phyloP scores from a whole-genome alignment of 2,329 filamentous ascomycete species.

The Cordyceps cicadae region DNA sequence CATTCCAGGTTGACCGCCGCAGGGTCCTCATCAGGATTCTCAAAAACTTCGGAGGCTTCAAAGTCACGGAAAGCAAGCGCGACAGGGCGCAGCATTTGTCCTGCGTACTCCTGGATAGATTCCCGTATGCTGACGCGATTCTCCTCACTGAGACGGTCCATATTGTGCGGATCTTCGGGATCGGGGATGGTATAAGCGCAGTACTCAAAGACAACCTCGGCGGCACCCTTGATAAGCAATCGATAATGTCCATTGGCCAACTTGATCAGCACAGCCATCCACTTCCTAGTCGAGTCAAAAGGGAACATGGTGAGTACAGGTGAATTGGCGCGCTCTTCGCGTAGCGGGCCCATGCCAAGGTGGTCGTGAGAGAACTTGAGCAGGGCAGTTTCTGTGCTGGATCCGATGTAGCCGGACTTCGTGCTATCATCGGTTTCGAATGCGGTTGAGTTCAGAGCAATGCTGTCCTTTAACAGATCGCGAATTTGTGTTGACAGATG shows the following conservation, averaged over 20 bases:
- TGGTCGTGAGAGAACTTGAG: constrained; percentile 42
- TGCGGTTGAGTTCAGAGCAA: constrained; percentile 43
- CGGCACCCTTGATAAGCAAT: constrained; percentile 49
- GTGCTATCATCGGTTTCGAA: constrained; percentile 38
- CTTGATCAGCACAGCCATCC: constrained; percentile 47
- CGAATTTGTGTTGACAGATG: constrained; percentile 27
- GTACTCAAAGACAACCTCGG: constrained; percentile 44
- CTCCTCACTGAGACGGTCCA: constrained; percentile 23
- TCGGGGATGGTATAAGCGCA: constrained; percentile 37
- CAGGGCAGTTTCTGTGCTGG: constrained; percentile 47
- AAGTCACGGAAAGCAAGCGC: constrained; percentile 60
- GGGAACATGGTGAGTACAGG: constrained; percentile 41
- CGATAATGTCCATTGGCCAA: constrained; percentile 38
- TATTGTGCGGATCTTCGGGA: constrained; percentile 27
- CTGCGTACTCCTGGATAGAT: constrained; percentile 46
- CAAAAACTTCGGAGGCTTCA: constrained; percentile 25
- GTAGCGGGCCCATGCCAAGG: constrained; percentile 36
- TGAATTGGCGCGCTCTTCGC: constrained; percentile 38
- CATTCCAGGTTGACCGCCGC: constrained; percentile 29
- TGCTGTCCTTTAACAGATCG: constrained; percentile 30
- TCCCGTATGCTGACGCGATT: constrained; percentile 24
- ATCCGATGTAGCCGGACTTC: constrained; percentile 38
- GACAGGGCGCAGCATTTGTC: constrained; percentile 58
- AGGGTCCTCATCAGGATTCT: constrained; percentile 23
- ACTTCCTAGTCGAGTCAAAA: constrained; percentile 47